These are phyloP conservation scores for Alternaria tenuissima DNA, from an alignment of 2,329 filamentous ascomycete genomes.

Conservation along the genomic window DNA sequence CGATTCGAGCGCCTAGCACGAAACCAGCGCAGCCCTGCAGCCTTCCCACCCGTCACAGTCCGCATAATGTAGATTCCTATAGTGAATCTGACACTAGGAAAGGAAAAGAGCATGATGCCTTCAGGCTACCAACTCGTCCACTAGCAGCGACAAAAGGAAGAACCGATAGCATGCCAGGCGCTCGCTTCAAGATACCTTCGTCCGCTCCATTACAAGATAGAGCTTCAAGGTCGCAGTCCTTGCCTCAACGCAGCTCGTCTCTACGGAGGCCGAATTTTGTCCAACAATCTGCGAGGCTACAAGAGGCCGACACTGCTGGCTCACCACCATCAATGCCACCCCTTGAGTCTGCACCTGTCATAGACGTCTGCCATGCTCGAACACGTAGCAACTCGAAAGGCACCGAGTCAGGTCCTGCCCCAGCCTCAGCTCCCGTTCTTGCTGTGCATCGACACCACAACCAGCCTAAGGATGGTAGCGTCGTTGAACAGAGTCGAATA, in stretches of 20 bases:
- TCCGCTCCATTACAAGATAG: slow-evolving; percentile 23
- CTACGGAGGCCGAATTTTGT: slow-evolving; percentile 25
- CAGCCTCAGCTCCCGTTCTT: not conserved
- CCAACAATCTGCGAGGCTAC: slow-evolving; percentile 18
- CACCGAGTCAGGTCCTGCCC: not conserved
- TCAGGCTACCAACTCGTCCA: slow-evolving; percentile 14
- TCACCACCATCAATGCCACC: slow-evolving; percentile 33
- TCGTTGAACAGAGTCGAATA: slow-evolving; percentile 6
- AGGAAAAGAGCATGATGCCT: slow-evolving; percentile 10
- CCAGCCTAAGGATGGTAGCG: not conserved
- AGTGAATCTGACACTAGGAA: slow-evolving; percentile 1
- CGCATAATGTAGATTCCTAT: slow-evolving; percentile 14
- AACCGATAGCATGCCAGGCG: slow-evolving; percentile 12
- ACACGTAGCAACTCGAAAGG: slow-evolving; percentile 1
- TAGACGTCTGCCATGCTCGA: not conserved
- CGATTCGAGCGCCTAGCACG: slow-evolving; percentile 34
- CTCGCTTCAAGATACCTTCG: slow-evolving; percentile 30
- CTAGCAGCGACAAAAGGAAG: slow-evolving; percentile 13
- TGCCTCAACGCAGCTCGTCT: slow-evolving; percentile 32
- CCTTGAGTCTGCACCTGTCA: slow-evolving; percentile 1
- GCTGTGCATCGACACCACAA: not conserved
- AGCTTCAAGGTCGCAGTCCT: slow-evolving; percentile 33
- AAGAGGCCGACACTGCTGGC: slow-evolving; percentile 8
- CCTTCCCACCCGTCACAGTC: not conserved
- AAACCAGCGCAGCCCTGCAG: slow-evolving; percentile 14